Base-by-base conservation (phyloP, 306 rosid species). In the Medicago arabica region DNA sequence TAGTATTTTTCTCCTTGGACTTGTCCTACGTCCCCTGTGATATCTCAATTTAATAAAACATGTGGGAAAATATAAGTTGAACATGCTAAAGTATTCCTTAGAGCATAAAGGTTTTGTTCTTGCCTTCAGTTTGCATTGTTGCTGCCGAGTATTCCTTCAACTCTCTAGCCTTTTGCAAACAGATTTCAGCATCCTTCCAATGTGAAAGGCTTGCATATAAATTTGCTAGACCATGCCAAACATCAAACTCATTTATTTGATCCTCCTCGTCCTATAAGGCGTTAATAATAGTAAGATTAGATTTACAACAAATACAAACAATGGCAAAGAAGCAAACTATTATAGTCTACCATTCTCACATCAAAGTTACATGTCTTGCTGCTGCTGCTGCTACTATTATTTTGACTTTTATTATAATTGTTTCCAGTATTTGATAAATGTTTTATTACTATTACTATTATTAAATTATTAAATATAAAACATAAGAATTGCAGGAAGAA, bases 151-250 rank as follows among this genome's bases (percentile, higher is more conserved):
- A 85, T 49, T 63, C 86, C 79, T 86, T 88, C 58, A 92, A 81
- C 67, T 90, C 97, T 69, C 79, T 84, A 74, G 93, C 97, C 84
- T 92, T 95, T 19, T 85, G 87, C 88, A 95, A 81, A 83, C 99
- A 95, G 73, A 90, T 80, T 85, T 90, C 97, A 46, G 91, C 97
- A 79, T 95, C 99, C 76, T 86, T 90, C 97, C 97, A 95, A 72
- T 87, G 89, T 49, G 97, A 90, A 80, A 95, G 97, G 78, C 93
- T 95, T 55, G 96, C 84, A 79, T 95, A 95, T 67, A 95, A 84
- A 81, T 83, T 83, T 79, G 97, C 93, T 67, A 95, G 86, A 77
- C 96, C 99, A 69, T 92, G 93, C 99, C 99, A 95, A 80, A 95
- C 91, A 39, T 95, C 97, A 83, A 85, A 81, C 69, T 92, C 99